Percentiles rank a stretch among this genome's conserved stretches.
Conservation (phyloP, 495 filamentous ascomycete genomes). For the Podospora pseudocomata region DNA sequence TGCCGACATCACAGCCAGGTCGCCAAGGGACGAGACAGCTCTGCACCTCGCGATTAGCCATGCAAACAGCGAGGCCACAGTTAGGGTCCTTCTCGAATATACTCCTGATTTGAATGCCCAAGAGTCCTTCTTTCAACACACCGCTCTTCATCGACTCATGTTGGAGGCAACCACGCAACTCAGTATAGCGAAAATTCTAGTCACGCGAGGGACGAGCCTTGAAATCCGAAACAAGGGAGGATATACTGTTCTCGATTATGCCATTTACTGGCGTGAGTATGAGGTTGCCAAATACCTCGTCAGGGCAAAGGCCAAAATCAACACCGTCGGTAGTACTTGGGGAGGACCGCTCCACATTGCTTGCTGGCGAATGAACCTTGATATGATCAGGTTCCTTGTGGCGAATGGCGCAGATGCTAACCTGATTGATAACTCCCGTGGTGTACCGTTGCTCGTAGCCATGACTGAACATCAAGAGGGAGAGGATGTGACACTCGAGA, state of each 20-base stretch:
- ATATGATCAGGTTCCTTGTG: neutral
- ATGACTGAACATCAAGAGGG: neutral
- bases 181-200: neutral
- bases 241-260: neutral
- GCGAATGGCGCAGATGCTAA: neutral
- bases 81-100: neutral
- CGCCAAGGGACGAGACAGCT: neutral
- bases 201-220: neutral
- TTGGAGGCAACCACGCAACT: neutral
- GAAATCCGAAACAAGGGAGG: neutral
- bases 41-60: neutral
- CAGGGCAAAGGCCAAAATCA: neutral
- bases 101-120: neutral
- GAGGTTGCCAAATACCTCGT: neutral
- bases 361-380: neutral
- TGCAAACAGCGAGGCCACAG: neutral
- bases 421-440: neutral
- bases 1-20: neutral
- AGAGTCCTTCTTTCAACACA: neutral
- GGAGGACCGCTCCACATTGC: neutral
- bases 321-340: neutral
- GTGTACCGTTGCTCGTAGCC: neutral
- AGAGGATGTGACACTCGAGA: neutral
- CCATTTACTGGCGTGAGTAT: neutral
- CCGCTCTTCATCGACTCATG: neutral